Base-by-base conservation (phyloP, 352 stramenopile species). In the Phytophthora nicotianae region DNA sequence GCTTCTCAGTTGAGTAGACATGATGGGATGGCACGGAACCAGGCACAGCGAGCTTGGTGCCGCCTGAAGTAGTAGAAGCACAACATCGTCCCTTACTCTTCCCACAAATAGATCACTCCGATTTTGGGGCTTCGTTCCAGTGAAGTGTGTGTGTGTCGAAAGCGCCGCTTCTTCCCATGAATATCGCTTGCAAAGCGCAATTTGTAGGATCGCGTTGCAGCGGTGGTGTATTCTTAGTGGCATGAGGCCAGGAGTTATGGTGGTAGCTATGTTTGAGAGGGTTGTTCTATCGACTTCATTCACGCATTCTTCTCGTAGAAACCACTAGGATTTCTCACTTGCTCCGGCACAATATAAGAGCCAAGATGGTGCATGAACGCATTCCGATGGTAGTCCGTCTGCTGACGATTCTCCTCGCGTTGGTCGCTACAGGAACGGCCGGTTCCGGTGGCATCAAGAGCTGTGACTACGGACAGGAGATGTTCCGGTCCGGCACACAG, bases 401-500 rank as follows among this genome's bases (percentile, higher is more conserved):
- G 0, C 19, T 79, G 20, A 85, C 71, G 3, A 65, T 89, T 41
- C 16, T 83, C 8, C 67, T 88, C 2, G 58, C 77, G 16, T 35
- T 86, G 40, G 65, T 89, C 43, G 60, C 79, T 5, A 63, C 73
- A 8, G 62, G 68, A 16, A 81, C 69, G 1, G 79, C 71, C 2
- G 63, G 68, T 14, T 62, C 66, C 0, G 68, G 81, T 14, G 68
- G 79, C 42, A 72, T 86, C 64, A 82, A 79, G 58, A 77, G 65
- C 32, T 90, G 81, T 46, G 65, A 66, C 27, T 86, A 82, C 29
- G 77, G 75, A 29, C 70, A 81, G 40, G 65, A 74, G 23, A 52
- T 77, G 59, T 89, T 83, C 69, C 72, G 68, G 53, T 90, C 79
- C 21, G 50, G 71, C 37, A 65, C 68, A 8, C 79, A 88, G 24